A percentile compares a stretch with the other conserved stretches of the same genome.
Evolutionary conservation across 768 basidiomycete species (phyloP).

Genomic region (Pleurotus djamor): DNA sequence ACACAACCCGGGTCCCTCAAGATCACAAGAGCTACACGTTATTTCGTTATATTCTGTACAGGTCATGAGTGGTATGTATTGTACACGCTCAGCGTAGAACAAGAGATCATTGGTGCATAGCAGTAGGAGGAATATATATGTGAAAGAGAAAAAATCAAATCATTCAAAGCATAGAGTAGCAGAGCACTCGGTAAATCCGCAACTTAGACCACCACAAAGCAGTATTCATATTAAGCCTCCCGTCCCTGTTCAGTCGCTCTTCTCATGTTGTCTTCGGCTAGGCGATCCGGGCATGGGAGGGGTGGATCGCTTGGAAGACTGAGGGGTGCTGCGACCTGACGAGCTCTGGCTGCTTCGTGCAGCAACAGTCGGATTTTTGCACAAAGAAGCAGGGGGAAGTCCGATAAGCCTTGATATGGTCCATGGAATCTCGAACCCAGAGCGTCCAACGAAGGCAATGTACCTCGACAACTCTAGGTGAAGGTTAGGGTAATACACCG

Average conservation of each 20-base stretch:
- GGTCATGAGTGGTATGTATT: background rate
- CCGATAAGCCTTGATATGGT: slow-evolving; percentile 79
- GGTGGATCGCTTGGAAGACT: slow-evolving; percentile 20
- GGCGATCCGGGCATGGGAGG: slow-evolving; percentile 39
- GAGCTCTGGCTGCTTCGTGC: background rate
- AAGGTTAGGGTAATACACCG: slow-evolving; percentile 89
- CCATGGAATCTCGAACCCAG: slow-evolving; percentile 81
- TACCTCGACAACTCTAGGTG: slow-evolving; percentile 95
- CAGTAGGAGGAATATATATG: background rate
- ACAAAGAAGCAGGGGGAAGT: slow-evolving; percentile 63
- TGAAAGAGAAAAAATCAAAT: background rate
- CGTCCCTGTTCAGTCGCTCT: slow-evolving; percentile 26
- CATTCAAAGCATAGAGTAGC: background rate
- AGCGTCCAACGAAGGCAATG: slow-evolving; percentile 58
- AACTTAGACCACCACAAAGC: background rate
- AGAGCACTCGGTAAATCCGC: background rate
- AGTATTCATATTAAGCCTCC: background rate
- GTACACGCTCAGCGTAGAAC: background rate
- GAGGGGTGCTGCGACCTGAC: slow-evolving; percentile 24
- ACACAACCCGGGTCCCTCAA: no score
- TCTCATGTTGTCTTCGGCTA: slow-evolving; percentile 40
- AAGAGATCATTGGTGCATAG: background rate
- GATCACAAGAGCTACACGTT: no score
- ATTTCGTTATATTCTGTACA: background rate
- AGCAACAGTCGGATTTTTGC: slow-evolving; percentile 33